Base-by-base conservation (phyloP, 495 filamentous ascomycete species). In the Daldinia decipiens region DNA sequence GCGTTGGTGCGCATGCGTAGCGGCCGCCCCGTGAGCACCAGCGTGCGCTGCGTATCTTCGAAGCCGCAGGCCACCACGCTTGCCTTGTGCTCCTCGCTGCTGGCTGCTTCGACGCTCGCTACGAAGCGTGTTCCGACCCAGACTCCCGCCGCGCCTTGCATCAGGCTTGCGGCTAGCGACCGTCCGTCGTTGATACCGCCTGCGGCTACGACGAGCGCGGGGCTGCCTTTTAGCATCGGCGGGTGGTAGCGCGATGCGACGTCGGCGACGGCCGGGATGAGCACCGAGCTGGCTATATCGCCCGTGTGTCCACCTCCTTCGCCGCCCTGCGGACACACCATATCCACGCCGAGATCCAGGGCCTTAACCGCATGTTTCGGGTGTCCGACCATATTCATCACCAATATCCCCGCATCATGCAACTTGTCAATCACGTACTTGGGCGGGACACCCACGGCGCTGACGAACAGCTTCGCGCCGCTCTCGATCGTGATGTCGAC, bases 361-460 rank as follows among this genome's bases (percentile, higher is more conserved):
- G 93, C 93, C 82, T 96, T 95, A 73, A 87, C 85, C 0, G 93
- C 93, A 77, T 97, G 93, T 72, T 88, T 91, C n/a, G 93, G 93
- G 55, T 90, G 88, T 0, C 93, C 93, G n/a, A 96, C 93, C 93
- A 97, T 97, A 76, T 96, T 97, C 93, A 96, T 96, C 24, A 96
- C 83, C 52, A 95, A 75, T 32, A 97, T 89, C 0, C 91, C 91
- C 0, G 88, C 90, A 9, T 82, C 83, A 72, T 97, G 93, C 21
- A 97, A 81, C 39, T 86, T 77, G 73, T 92, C 87, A 32, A 97
- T 87, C 3, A 91, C 86, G 45, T 77, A 79, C 57, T 81, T 80
- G 0, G 93, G 92, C 12, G 93, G 93, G 2, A 96, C 90, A 15
- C 93, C 93, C 0, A 97, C 92, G 0, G 93, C 93, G 43, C 82